A percentile compares a stretch with the other conserved stretches of the same genome.
Evolutionary conservation across 768 basidiomycete species (phyloP).

Genomic region (Russula sp.): DNA sequence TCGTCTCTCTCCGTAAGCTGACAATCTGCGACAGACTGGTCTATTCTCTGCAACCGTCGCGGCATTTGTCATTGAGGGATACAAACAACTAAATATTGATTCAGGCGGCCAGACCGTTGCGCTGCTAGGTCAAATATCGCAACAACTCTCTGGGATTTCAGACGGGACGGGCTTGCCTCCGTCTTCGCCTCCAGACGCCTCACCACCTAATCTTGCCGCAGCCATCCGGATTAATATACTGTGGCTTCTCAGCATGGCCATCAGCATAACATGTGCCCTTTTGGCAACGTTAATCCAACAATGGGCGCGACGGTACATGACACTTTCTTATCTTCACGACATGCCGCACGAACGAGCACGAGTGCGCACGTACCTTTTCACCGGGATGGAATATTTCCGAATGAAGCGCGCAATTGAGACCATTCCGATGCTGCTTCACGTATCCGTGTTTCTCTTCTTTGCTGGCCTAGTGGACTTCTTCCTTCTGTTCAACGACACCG

Average conservation of each 20-base stretch:
- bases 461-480: not conserved
- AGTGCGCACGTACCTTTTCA: slow-evolving; percentile 7
- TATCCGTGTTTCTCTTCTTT: not conserved
- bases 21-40: not conserved
- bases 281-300: slow-evolving; percentile 1
- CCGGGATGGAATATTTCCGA: not conserved
- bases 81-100: not conserved
- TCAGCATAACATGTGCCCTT: slow-evolving; percentile 6
- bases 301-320: not conserved
- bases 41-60: slow-evolving; percentile 7
- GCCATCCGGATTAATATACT: not conserved
- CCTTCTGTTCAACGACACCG: not conserved
- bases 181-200: not conserved
- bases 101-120: not conserved
- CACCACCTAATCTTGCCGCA: not conserved
- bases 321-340: not conserved
- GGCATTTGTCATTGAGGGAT: not conserved
- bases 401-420: not conserved
- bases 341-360: slow-evolving; percentile 1
- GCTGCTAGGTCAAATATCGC: not conserved
- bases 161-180: not conserved
- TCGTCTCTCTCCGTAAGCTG: not conserved
- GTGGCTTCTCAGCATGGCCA: slow-evolving; percentile 2
- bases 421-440: slow-evolving; percentile 1
- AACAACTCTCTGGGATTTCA: not conserved